phyloP scores from a whole-genome alignment of 108 stramenopile species.

The Thalassiosira profunda region DNA sequence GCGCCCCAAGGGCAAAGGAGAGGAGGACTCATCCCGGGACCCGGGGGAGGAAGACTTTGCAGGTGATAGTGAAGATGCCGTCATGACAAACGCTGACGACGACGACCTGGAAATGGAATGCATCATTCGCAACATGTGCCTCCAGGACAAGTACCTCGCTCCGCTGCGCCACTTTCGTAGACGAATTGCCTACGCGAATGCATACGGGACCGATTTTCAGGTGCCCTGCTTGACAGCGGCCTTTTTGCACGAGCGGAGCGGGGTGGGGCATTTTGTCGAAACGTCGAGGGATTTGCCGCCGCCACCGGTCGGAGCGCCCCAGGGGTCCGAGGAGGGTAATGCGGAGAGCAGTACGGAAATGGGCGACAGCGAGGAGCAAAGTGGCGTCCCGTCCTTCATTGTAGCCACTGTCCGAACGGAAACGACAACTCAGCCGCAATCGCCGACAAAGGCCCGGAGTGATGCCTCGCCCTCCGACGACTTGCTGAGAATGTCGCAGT shows the following conservation, averaged over 20 bases:
- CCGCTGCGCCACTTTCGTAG: conserved; percentile 73
- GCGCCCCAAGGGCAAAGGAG: not conserved
- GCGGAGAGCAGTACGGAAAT: not conserved
- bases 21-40: no score
- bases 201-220: conserved; percentile 90
- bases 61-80: not conserved
- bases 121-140: conserved; percentile 51
- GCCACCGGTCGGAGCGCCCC: conserved; percentile 35
- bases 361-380: not conserved
- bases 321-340: not conserved
- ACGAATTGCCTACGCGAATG: conserved; percentile 89
- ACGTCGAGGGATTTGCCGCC: conserved; percentile 13
- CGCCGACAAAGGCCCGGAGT: not conserved
- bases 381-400: conserved; percentile 33
- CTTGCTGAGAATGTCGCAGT: conserved; percentile 65
- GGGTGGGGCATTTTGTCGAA: conserved; percentile 58
- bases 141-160: conserved; percentile 48
- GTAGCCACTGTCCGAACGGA: conserved; percentile 42
- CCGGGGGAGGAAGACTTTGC: not conserved
- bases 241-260: conserved; percentile 66
- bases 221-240: conserved; percentile 86
- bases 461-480: conserved; percentile 16
- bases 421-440: conserved; percentile 2
- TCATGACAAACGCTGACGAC: no score
- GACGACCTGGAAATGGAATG: conserved; percentile 32